Evolutionary conservation across 2,329 filamentous ascomycete genomes (phyloP), one percentile per base, ranked within the genome.

Genomic region (Cadophora sp.): DNA sequence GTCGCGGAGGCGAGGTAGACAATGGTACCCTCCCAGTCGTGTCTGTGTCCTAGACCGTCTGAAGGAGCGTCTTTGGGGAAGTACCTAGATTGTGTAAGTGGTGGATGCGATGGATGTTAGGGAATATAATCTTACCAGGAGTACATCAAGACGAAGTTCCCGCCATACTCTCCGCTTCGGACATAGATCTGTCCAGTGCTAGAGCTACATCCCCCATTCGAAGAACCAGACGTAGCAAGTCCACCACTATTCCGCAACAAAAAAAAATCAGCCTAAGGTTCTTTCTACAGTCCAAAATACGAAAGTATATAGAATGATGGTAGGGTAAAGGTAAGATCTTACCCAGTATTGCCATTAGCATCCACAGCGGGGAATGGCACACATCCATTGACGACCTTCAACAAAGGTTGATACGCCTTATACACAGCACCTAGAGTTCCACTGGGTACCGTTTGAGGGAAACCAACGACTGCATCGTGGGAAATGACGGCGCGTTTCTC

Each of bases 291-390:
- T 30, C 6, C 16, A 4, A 8, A 18, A 8, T 39, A 18, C 43
- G 5, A n/a, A 14, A 45, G 13, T 18, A 45, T 13, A 20, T 6
- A 45, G 43, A 4, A 43, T 43, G 16, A 43, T 13, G 16, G 13
- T 43, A 45, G 8, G 9, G n/a, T 8, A 27, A 47, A 18, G 24
- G 16, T 20, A 24, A 27, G n/a, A 20, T 71, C 80, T 67, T 75
- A 88, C 87, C 82, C 80, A 18, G 84, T 88, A 71, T 89, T 81
- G 2, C 87, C 88, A 0, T 78, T 76, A 0, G 81, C 81, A 68
- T 90, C 84, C 1, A 90, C 87, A 1, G 84, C 87, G 0, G 87
- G 87, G 73, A 87, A 90, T 0, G 87, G 86, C 9, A 89, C 87
- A 68, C 87, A 90, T 55, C 87, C 87, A 71, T 85, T 85, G 20